Evolutionary conservation across 805 yeast genomes (phyloP).

Genomic region (Metschnikowia santaceciliae): DNA sequence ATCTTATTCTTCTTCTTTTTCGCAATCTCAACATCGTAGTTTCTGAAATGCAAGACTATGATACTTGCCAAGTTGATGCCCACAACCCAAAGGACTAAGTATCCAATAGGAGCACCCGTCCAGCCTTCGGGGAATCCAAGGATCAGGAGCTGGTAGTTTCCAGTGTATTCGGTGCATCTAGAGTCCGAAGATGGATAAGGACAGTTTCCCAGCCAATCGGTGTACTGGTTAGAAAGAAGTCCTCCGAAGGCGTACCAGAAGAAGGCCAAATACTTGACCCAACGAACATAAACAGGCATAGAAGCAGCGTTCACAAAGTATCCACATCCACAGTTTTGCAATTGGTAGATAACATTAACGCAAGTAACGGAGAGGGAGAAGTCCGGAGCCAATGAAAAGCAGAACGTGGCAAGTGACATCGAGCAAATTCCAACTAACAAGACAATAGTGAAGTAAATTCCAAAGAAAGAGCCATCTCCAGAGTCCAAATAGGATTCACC

Average conservation of each 20-base stretch:
- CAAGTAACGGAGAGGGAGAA: constrained; percentile 58
- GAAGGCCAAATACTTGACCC: constrained; percentile 76
- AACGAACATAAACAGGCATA: constrained; percentile 81
- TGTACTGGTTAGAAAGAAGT: constrained; percentile 58
- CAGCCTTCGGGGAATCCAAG: constrained; percentile 65
- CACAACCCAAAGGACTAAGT: constrained; percentile 53
- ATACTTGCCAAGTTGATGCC: constrained; percentile 51
- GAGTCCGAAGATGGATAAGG: constrained; percentile 36
- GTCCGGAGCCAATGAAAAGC: constrained; percentile 56
- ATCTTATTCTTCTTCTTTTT: constrained; percentile 30
- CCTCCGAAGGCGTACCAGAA: constrained; percentile 80
- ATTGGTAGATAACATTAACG: constrained; percentile 61
- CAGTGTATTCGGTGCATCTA: constrained; percentile 45
- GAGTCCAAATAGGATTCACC: constrained; percentile 10
- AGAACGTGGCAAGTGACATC: constrained; percentile 49
- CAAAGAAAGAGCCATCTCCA: constrained; percentile 37
- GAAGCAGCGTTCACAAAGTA: constrained; percentile 68
- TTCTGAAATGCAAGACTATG: constrained; percentile 43
- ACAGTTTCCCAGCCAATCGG: constrained; percentile 59
- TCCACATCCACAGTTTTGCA: constrained; percentile 77
- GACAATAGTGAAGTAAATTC: constrained; percentile 56
- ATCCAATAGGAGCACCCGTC: constrained; percentile 62
- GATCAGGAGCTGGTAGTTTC: constrained; percentile 47
- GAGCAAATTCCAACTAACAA: constrained; percentile 55
- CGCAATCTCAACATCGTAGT: constrained; percentile 52